A percentile compares a stretch with the other conserved stretches of the same genome.
Evolutionary conservation across 164 flowering plant genomes (phyloP).

Genomic region (Tetracentron sinense): DNA sequence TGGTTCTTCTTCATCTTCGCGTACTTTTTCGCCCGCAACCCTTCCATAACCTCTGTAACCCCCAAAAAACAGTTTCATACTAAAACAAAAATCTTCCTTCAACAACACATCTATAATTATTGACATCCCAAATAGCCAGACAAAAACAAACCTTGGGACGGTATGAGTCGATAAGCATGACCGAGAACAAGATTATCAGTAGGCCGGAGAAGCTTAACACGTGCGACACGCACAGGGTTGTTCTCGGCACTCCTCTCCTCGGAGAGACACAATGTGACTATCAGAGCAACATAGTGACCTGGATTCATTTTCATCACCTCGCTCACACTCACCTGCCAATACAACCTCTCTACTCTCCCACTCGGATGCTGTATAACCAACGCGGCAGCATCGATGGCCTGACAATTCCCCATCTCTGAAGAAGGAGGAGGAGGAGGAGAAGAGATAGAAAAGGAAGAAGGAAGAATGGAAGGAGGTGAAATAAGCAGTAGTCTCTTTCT

Average conservation of each 20-base stretch:
- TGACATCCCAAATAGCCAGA: neutral
- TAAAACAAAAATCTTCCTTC: no score
- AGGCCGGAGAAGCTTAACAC: constrained; percentile 82
- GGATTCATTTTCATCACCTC: constrained; percentile 81
- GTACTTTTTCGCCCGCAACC: constrained; percentile 72
- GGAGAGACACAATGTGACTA: constrained; percentile 37
- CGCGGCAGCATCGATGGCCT: constrained; percentile 79
- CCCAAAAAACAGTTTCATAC: neutral
- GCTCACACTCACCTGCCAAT: constrained; percentile 58
- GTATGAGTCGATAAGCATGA: constrained; percentile 77
- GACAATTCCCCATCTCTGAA: constrained; percentile 75
- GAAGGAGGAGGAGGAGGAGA: no score
- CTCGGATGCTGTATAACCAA: constrained; percentile 67
- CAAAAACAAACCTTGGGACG: constrained; percentile 55
- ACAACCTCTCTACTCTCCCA: constrained; percentile 65
- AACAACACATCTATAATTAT: neutral
- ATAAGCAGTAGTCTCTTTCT: neutral
- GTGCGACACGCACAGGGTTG: constrained; percentile 41
- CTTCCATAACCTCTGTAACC: constrained; percentile 85
- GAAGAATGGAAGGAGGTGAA: neutral
- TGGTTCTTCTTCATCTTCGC: constrained; percentile 54
- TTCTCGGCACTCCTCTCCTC: constrained; percentile 5
- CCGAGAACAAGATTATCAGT: constrained; percentile 78
- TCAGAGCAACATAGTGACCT: constrained; percentile 83
- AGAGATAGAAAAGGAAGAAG: no score